Conservation (phyloP, 306 rosid genomes). For the Lathyrus aphaca region DNA sequence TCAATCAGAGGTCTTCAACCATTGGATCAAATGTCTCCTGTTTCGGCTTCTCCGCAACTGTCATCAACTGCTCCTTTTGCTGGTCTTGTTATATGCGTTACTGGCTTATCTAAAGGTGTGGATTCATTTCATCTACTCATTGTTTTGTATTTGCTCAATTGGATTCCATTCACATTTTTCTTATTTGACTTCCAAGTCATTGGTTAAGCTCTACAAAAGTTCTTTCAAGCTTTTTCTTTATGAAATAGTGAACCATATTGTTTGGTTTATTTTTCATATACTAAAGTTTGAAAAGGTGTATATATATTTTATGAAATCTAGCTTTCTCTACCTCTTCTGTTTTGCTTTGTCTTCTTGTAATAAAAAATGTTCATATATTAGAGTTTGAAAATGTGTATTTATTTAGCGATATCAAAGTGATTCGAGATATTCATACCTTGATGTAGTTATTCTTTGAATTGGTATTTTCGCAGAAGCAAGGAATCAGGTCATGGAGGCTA, state of each 20-base stretch:
- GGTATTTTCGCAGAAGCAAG: conserved; percentile 85
- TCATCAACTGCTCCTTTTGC: conserved; percentile 69
- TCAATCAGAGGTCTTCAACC: conserved; percentile 61
- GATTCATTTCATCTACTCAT: conserved; percentile 22
- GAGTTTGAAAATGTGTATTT: conserved; percentile 22
- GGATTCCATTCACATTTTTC: background rate
- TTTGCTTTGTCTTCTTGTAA: too few species aligned
- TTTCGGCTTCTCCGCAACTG: conserved; percentile 57
- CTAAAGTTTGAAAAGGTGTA: too few species aligned
- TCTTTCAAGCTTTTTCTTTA: background rate
- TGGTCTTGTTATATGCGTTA: conserved; percentile 89
- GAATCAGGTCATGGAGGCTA: conserved; percentile 96
- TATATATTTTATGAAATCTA: too few species aligned
- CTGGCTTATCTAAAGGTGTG: conserved; percentile 92
- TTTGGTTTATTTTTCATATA: too few species aligned
- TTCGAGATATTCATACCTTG: conserved; percentile 3
- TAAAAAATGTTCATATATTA: conserved; percentile 17
- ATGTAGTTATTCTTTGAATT: conserved; percentile 31
- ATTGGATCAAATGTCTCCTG: conserved; percentile 68
- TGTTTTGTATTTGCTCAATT: background rate
- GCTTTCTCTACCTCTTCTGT: too few species aligned
- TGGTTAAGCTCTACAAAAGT: conserved; percentile 1
- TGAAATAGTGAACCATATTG: too few species aligned
- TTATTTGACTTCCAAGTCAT: conserved; percentile 9
- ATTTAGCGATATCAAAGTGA: background rate